Evolutionary conservation across 106 monocot species (phyloP).

Genomic region (Posidonia australis): DNA sequence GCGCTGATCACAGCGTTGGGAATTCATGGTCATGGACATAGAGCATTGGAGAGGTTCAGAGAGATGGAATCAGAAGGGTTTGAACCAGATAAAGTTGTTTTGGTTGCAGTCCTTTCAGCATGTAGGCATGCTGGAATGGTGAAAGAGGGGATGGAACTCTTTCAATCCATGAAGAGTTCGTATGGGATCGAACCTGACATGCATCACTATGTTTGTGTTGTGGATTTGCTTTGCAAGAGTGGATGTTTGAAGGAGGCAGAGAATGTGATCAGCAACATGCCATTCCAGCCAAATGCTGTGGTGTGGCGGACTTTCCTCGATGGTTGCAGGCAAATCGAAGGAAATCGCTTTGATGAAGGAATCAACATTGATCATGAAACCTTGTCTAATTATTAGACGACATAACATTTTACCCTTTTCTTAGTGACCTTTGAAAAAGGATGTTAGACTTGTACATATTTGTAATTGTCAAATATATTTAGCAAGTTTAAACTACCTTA

Average conservation of each 20-base stretch:
- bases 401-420: too few relatives aligned
- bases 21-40: constrained; percentile 35
- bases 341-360: too few relatives aligned
- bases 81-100: constrained; percentile 41
- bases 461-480: too few relatives aligned
- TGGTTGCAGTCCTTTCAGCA: constrained; percentile 49
- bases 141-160: constrained; percentile 52
- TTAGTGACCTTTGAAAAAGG: too few relatives aligned
- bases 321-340: constrained; percentile 23
- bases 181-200: constrained; percentile 49
- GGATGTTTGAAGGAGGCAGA: constrained; percentile 65
- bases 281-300: constrained; percentile 46
- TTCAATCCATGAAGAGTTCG: constrained; percentile 34
- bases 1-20: constrained; percentile 54
- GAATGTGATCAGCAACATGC: constrained; percentile 47
- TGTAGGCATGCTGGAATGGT: constrained; percentile 65
- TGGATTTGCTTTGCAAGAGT: constrained; percentile 53
- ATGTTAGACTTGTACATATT: too few relatives aligned
- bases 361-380: too few relatives aligned
- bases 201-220: constrained; percentile 54
- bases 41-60: constrained; percentile 45
- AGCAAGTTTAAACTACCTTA: too few relatives aligned
- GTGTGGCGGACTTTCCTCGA: constrained; percentile 67
- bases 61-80: constrained; percentile 50
- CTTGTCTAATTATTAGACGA: too few relatives aligned